Percentiles rank a stretch among this genome's conserved stretches.
Conservation (phyloP, 352 stramenopile genomes). For the Globisporangium megalacanthum region DNA sequence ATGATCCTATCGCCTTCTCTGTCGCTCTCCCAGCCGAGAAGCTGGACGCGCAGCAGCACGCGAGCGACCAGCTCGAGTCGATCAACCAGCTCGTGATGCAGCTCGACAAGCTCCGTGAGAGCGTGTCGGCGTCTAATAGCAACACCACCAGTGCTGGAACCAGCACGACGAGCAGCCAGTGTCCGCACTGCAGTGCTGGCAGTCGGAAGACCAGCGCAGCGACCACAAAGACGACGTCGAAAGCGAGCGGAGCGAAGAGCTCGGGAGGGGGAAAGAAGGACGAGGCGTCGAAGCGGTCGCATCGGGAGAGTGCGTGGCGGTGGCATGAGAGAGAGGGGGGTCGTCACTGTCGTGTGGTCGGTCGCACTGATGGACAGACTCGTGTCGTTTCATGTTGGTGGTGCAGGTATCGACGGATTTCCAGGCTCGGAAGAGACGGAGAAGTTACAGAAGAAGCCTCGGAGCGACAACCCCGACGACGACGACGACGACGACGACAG, state of each 20-base stretch:
- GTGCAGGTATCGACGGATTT: constrained; percentile 14
- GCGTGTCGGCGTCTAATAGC: constrained; percentile 4
- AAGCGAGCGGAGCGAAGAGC: constrained; percentile 12
- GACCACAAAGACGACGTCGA: constrained; percentile 16
- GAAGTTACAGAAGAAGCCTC: constrained; percentile 10
- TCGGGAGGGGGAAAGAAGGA: constrained; percentile 23
- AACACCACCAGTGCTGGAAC: background rate
- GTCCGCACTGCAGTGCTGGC: constrained; percentile 23
- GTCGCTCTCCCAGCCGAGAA: constrained; percentile 48
- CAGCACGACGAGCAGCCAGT: constrained; percentile 20
- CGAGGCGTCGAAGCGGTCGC: constrained; percentile 15
- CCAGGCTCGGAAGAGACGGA: constrained; percentile 18
- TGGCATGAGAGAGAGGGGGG: too few relatives aligned
- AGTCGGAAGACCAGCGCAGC: constrained; percentile 14
- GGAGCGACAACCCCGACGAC: constrained; percentile 15
- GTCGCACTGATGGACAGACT: too few relatives aligned
- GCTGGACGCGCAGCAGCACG: constrained; percentile 65
- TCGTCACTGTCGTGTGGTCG: too few relatives aligned
- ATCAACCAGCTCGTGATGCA: constrained; percentile 79
- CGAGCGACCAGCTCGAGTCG: constrained; percentile 71
- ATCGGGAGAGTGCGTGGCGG: constrained; percentile 30
- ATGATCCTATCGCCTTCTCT: too few relatives aligned
- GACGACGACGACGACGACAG: too few relatives aligned
- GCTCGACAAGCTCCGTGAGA: constrained; percentile 66
- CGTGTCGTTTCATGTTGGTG: background rate